Evolutionary conservation across 352 stramenopile genomes (phyloP).

Genomic region (Globisporangium okanoganense): DNA sequence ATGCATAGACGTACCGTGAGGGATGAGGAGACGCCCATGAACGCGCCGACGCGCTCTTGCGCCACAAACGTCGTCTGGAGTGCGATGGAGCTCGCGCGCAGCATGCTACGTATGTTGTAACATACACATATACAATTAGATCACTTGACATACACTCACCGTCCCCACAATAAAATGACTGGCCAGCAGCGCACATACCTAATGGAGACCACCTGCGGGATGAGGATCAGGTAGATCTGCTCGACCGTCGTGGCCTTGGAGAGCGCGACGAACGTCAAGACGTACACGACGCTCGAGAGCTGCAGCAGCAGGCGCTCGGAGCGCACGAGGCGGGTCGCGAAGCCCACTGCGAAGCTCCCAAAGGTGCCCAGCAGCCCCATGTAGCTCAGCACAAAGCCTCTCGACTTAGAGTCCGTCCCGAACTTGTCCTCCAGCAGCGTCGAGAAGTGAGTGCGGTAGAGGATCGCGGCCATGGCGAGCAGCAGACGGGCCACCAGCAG

Average conservation of each 20-base stretch:
- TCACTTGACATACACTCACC: background rate
- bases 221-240: conserved; percentile 49
- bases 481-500: conserved; percentile 66
- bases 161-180: background rate
- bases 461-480: conserved; percentile 68
- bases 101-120: conserved; percentile 37
- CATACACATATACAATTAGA: conserved; percentile 1
- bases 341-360: conserved; percentile 60
- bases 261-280: conserved; percentile 66
- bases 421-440: conserved; percentile 81
- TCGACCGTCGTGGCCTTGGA: conserved; percentile 44
- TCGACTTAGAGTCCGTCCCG: conserved; percentile 46
- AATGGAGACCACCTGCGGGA: conserved; percentile 68
- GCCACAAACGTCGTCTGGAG: conserved; percentile 70
- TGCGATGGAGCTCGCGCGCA: conserved; percentile 75
- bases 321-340: conserved; percentile 35
- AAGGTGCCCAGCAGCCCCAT: conserved; percentile 69
- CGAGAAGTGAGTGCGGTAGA: conserved; percentile 80
- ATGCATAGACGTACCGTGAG: conserved; percentile 43
- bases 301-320: conserved; percentile 67
- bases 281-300: conserved; percentile 58
- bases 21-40: conserved; percentile 79
- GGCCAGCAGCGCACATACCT: conserved; percentile 28
- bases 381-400: conserved; percentile 79
- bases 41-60: conserved; percentile 62